A percentile compares a stretch with the other conserved stretches of the same genome.
phyloP scores from a whole-genome alignment of 2,329 filamentous ascomycete genomes.

The Mycosphaerella arachidis region DNA sequence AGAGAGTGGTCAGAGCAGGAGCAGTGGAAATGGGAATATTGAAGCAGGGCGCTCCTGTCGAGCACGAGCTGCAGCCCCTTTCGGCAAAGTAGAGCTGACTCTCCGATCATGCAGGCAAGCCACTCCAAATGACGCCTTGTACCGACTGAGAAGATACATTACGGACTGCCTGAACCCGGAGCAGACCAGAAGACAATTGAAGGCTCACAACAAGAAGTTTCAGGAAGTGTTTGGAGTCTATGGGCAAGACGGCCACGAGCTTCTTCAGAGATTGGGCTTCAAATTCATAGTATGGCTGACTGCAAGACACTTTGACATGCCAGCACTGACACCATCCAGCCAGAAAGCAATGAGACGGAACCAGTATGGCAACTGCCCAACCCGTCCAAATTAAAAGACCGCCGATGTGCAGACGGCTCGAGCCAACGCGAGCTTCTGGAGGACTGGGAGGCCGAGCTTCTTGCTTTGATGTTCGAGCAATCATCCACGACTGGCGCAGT shows the following conservation, averaged over 20 bases:
- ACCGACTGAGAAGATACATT: constrained; percentile 57
- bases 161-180: constrained; percentile 52
- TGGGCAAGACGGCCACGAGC: constrained; percentile 51
- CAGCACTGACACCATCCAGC: constrained; percentile 1
- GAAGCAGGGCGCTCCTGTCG: not conserved
- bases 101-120: constrained; percentile 36
- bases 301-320: not conserved
- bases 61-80: not conserved
- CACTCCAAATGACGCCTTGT: constrained; percentile 51
- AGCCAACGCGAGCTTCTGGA: constrained; percentile 48
- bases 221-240: constrained; percentile 54
- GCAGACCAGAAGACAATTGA: constrained; percentile 52
- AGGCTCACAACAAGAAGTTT: constrained; percentile 60
- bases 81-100: not conserved
- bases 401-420: constrained; percentile 21
- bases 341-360: constrained; percentile 10
- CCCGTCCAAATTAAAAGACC: constrained; percentile 18
- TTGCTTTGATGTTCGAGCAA: constrained; percentile 45
- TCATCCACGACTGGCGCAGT: constrained; percentile 22
- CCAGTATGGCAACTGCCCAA: constrained; percentile 30
- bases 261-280: constrained; percentile 59
- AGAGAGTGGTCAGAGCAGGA: not conserved
- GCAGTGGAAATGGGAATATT: not conserved
- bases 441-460: constrained; percentile 56
- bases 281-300: constrained; percentile 30